phyloP scores from a whole-genome alignment of 1,139 yeast genomes.

The Candida neerlandica region DNA sequence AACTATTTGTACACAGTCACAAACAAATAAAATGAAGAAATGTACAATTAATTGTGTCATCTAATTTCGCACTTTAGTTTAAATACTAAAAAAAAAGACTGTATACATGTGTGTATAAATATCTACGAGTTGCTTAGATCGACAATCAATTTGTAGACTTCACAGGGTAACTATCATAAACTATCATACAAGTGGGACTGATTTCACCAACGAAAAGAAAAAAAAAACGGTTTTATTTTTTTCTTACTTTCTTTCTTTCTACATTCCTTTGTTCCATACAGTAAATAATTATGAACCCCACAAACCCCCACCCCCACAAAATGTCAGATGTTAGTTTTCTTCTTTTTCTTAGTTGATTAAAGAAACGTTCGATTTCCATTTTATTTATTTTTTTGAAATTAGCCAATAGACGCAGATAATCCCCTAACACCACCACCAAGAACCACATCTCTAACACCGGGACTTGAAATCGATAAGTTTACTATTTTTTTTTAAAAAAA shows the following conservation, averaged over 20 bases:
- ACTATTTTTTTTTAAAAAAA: too few species aligned
- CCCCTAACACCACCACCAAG: neutral
- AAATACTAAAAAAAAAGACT: too few species aligned
- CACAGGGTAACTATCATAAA: too few species aligned
- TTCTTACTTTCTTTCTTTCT: neutral
- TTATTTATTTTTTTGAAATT: neutral
- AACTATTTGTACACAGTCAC: too few species aligned
- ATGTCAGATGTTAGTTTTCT: constrained; percentile 1
- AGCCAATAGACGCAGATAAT: neutral
- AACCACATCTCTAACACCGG: neutral
- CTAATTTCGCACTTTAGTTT: too few species aligned
- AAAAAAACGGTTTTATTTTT: neutral
- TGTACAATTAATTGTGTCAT: too few species aligned
- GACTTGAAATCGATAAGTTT: neutral
- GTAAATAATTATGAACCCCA: neutral
- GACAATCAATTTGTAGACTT: neutral
- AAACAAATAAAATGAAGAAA: too few species aligned
- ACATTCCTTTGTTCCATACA: constrained; percentile 1
- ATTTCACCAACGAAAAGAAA: neutral
- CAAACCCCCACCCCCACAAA: constrained; percentile 6
- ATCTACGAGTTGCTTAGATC: too few species aligned
- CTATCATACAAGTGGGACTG: neutral
- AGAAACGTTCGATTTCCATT: constrained; percentile 1
- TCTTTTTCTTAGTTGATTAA: neutral
- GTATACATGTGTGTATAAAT: too few species aligned